Base-by-base conservation (phyloP, 1,284 basidiomycete genomes). In the Ceratorhiza oryzae-sativae region DNA sequence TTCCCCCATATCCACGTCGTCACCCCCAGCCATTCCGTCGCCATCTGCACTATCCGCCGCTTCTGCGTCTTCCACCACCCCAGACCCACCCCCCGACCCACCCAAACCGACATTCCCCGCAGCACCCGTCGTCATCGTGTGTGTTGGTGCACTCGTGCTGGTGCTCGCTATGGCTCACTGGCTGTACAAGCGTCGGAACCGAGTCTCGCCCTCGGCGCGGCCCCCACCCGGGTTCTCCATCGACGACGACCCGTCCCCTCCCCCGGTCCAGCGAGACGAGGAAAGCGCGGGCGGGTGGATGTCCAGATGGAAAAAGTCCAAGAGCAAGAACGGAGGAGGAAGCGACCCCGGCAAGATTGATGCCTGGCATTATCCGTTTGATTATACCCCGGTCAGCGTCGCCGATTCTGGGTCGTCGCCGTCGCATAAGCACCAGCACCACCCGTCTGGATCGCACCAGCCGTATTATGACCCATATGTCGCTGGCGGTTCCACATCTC, bases 301-400 rank as follows among this genome's bases (percentile, higher is more conserved):
- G 36, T 67, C 32, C 32, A 53, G 51, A 51, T n/a, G n/a, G n/a
- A 42, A 45, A 15, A 53, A 51, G 45, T 6, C 27, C 9, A 46
- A 46, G 39, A 36, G 51, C 0, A 30, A 36, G 36, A 39, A 9
- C 10, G 41, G 58, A 42, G 13, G 20, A 32, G 45, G 27, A 13
- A 68, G 36, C 18, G 51, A 68, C 30, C 65, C 65, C 34, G 39
- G 51, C 49, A 68, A 68, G 51, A 56, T 68, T 20, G 65, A 56
- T 32, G 51, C 65, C 2, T 67, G 62, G 62, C 46, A 20, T 12
- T 68, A 56, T 45, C 65, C 65, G 27, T 45, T 68, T 25, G 65
- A 68, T 8, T 67, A 67, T 45, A 56, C 34, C 18, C 51, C 65
- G 2, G 20, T 68, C 13, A 42, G 36, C 41, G 39, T 32, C 10